A percentile compares a stretch with the other conserved stretches of the same genome.
These are phyloP conservation scores for Plectranthus barbatus DNA, from an alignment of 257 asterid species.

Conservation along the genomic window DNA sequence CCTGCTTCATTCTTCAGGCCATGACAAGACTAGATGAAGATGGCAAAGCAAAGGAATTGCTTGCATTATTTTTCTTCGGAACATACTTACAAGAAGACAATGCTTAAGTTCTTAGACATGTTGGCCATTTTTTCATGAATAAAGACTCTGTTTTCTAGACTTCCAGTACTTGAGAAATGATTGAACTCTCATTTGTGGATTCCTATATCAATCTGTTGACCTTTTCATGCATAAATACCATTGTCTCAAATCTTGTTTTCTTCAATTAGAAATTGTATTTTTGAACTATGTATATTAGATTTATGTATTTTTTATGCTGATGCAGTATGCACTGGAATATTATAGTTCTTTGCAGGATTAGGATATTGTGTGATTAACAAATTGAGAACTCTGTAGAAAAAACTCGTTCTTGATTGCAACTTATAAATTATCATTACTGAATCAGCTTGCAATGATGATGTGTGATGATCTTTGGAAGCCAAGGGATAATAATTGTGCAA, in stretches of 20 bases:
- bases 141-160: not conserved
- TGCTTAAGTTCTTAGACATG: constrained; percentile 19
- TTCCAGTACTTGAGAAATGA: constrained; percentile 6
- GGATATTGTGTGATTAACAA: not conserved
- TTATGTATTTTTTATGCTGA: constrained; percentile 2
- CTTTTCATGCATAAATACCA: not conserved
- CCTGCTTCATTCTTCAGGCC: constrained; percentile 58
- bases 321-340: not conserved
- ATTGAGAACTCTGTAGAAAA: constrained; percentile 12
- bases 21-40: constrained; percentile 82
- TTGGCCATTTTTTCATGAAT: constrained; percentile 19
- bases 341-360: not conserved
- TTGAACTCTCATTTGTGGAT: constrained; percentile 11
- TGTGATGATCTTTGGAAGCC: constrained; percentile 59
- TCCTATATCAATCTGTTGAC: not conserved
- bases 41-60: constrained; percentile 51
- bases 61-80: constrained; percentile 23
- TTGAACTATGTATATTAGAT: not conserved
- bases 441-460: constrained; percentile 88
- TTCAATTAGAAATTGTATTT: not conserved
- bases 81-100: constrained; percentile 23
- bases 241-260: constrained; percentile 7
- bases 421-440: constrained; percentile 36
- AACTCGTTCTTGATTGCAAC: constrained; percentile 20
- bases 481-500: constrained; percentile 24